A percentile compares a stretch with the other conserved stretches of the same genome.
Conservation (phyloP, 495 filamentous ascomycete species). For the Clohesyomyces aquaticus region DNA sequence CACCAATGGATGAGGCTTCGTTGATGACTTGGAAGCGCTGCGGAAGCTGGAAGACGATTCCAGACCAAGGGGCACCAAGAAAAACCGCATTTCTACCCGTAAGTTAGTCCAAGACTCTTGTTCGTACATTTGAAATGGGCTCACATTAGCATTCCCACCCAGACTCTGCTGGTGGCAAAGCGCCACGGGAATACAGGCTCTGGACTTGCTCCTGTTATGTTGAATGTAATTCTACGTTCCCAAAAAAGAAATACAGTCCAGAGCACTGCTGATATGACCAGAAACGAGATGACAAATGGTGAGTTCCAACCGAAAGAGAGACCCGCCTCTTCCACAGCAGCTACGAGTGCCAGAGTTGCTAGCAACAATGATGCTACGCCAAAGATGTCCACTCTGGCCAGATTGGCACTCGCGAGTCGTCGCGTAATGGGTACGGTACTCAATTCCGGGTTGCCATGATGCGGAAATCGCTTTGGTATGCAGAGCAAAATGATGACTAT, state of each 20-base stretch:
- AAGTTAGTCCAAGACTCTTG: too few species aligned
- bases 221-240: too few species aligned
- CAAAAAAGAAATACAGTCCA: background rate
- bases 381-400: conserved; percentile 10
- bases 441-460: conserved; percentile 1
- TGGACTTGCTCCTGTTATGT: background rate
- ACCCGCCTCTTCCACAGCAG: conserved; percentile 20
- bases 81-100: background rate
- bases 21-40: conserved; percentile 7
- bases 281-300: background rate
- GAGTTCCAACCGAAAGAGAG: conserved; percentile 19
- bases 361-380: conserved; percentile 12
- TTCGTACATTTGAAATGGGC: background rate
- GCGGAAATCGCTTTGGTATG: conserved; percentile 15
- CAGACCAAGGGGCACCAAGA: background rate
- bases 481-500: conserved; percentile 1
- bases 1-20: background rate
- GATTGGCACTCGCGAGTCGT: too few species aligned
- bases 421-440: background rate
- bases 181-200: conserved; percentile 3
- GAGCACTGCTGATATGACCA: background rate
- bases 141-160: background rate
- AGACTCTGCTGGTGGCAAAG: background rate
- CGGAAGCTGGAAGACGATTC: conserved; percentile 5
- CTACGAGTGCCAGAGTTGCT: conserved; percentile 19